Evolutionary conservation across 176 grass and related monocot genomes (phyloP), one percentile per base, ranked within the genome.

Genomic region (Tuctoria greenei): DNA sequence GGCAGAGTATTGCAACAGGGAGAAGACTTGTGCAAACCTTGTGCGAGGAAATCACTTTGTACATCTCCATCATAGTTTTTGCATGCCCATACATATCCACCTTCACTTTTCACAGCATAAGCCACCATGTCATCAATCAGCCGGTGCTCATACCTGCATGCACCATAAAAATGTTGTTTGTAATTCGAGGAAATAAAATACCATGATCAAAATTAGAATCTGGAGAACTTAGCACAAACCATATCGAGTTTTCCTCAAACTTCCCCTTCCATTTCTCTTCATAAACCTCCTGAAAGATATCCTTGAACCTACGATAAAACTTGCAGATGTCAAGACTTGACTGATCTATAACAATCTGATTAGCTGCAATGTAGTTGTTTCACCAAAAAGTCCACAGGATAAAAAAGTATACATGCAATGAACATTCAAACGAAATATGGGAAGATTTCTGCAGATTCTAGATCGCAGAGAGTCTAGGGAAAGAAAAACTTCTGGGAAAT

Each of bases 1-100:
- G 64, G 41, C 2, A 63, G 21, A 11, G 58, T 18, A 64, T 57
- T 78, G 40, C 50, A 54, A 60, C 10, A 62, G 74, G 43, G 67
- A 74, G 64, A 62, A 61, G 66, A 57, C 10, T 68, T 44, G 76
- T 21, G 12, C 61, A 79, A 69, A 93, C 93, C 93, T 98, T 98
- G 95, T 27, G 95, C 95, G 66, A 98, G 89, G 14, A 94, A 90
- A 74, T 99, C 95, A 73, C 95, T 99, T 64, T 99, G 95, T 70
- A 98, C 95, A 25, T 99, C 95, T 77, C 95, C 95, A 39, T 99
- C 95, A 66, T 99, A 99, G 79, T 99, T 99, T 86, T 99, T 99
- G 66, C 95, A 99, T 0, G 95, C 91, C 95, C 95, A 99, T 8
- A 95, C 95, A 78, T 99, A 99, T 45, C 92, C 91, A 67, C 95